Conservation (phyloP, 768 basidiomycete species). For the Naematelia aurantialba region DNA sequence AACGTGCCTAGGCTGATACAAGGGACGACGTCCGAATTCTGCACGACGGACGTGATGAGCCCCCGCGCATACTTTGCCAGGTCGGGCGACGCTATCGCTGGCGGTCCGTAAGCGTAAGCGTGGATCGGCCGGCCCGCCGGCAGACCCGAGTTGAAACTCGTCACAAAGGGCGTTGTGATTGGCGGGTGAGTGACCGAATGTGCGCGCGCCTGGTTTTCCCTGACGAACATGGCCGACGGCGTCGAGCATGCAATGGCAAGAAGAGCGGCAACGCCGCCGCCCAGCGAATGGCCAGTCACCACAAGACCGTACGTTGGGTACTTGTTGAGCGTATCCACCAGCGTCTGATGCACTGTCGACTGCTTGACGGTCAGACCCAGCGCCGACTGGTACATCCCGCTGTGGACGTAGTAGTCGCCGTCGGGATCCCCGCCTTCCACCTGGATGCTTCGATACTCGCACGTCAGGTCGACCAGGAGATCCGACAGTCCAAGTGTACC, state of each 20-base stretch:
- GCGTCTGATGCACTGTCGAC: constrained; percentile 48
- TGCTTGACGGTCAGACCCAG: constrained; percentile 35
- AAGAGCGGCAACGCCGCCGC: constrained; percentile 51
- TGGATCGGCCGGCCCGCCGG: constrained; percentile 51
- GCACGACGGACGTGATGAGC: constrained; percentile 48
- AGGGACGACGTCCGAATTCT: constrained; percentile 48
- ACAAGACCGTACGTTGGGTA: constrained; percentile 50
- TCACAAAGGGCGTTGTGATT: constrained; percentile 49
- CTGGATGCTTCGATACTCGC: constrained; percentile 45
- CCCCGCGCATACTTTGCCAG: constrained; percentile 46
- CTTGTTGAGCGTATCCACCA: constrained; percentile 41
- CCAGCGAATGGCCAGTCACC: constrained; percentile 51
- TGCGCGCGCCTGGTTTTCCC: constrained; percentile 11
- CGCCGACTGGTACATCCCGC: constrained; percentile 48
- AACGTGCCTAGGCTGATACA: constrained; percentile 43
- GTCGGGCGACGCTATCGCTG: constrained; percentile 50
- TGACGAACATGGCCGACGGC: constrained; percentile 25
- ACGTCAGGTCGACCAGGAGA: constrained; percentile 51
- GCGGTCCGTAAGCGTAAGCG: constrained; percentile 50
- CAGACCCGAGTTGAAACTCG: constrained; percentile 43
- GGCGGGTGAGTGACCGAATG: constrained; percentile 22
- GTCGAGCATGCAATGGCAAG: constrained; percentile 45
- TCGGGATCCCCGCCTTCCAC: constrained; percentile 41
- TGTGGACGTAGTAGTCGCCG: constrained; percentile 47
- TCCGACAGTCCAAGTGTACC: constrained; percentile 51